These are phyloP conservation scores for Aspergillus texensis DNA, from an alignment of 2,329 filamentous ascomycete genomes.

Conservation along the genomic window DNA sequence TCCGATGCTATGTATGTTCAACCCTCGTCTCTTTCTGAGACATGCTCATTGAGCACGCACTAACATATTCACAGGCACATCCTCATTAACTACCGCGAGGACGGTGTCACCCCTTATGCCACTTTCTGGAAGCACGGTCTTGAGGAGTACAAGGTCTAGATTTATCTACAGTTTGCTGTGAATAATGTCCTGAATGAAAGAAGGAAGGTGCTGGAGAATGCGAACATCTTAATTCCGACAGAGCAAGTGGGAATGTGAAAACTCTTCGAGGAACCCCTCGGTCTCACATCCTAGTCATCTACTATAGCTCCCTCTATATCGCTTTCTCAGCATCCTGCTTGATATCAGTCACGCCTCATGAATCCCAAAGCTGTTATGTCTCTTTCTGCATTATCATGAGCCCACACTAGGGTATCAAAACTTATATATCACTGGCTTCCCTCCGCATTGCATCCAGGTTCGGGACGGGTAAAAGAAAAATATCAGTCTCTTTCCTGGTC, in stretches of 20 bases:
- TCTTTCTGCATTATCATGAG: conserved; percentile 5
- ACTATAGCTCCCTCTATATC: conserved; percentile 23
- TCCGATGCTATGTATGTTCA: conserved; percentile 83
- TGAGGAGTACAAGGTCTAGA: conserved; percentile 85
- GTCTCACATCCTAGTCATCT: conserved; percentile 6
- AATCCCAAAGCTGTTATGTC: conserved; percentile 33
- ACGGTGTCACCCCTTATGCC: conserved; percentile 87
- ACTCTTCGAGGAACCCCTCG: neutral
- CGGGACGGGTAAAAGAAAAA: neutral
- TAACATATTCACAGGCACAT: conserved; percentile 63
- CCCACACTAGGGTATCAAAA: neutral
- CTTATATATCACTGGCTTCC: neutral
- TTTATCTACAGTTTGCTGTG: conserved; percentile 15
- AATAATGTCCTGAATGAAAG: conserved; percentile 25
- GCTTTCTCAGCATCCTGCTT: conserved; percentile 34
- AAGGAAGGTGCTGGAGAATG: conserved; percentile 22
- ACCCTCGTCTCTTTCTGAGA: neutral
- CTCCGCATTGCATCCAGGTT: neutral
- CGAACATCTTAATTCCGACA: conserved; percentile 6
- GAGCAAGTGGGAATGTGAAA: neutral
- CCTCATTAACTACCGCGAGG: conserved; percentile 96
- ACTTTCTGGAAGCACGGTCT: conserved; percentile 96
- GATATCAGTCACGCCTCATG: conserved; percentile 42
- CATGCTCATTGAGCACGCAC: neutral
- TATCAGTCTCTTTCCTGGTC: too few species aligned